Evolutionary conservation across 495 filamentous ascomycete species (phyloP), one percentile per base, ranked within the genome.

Genomic region (Penicillium canescens): DNA sequence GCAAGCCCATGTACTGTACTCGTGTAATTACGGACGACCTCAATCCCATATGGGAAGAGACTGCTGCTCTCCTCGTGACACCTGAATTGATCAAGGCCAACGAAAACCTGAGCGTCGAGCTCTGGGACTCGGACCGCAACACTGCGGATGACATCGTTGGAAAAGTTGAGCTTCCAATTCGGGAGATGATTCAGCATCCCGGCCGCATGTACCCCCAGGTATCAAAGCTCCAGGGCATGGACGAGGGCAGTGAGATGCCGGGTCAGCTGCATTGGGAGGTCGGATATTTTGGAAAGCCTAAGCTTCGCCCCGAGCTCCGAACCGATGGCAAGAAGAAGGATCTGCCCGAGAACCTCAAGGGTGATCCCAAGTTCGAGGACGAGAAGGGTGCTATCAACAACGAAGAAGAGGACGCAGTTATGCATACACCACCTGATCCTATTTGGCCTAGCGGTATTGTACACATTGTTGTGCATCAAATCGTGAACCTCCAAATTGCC

Each of bases 1-100:
- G 92, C 42, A 98, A 98, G 75, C 93, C 92, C 10, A 96, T 96
- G 88, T 97, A 96, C 66, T 96, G 92, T 67, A 96, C 93, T 10
- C 84, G 93, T 26, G 92, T 98, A 26, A 96, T 98, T 51, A 88
- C 90, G 12, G 92, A 97, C 66, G 90, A 96, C 58, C 78, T 98
- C 37, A 96, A 98, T 61, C 93, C 93, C 0, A 83, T 96, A 6
- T 98, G 93, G 81, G 87, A 92, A 62, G 93, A 97, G 70, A 89
- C 82, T 20, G 87, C 90, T n/a, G 91, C 91, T 18, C 73, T 97
- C 20, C 76, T 95, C 6, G 88, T 98, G 4, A 93, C 87, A 6
- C 80, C 91, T 0, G 90, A 96, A 45, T 76, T 93, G 39, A 92
- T 98, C 72, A 96, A 95, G 71, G 92, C 89, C 1, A 84, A 94